Conservation (phyloP, 768 basidiomycete species). For the Naganishia vaughanmartiniae region DNA sequence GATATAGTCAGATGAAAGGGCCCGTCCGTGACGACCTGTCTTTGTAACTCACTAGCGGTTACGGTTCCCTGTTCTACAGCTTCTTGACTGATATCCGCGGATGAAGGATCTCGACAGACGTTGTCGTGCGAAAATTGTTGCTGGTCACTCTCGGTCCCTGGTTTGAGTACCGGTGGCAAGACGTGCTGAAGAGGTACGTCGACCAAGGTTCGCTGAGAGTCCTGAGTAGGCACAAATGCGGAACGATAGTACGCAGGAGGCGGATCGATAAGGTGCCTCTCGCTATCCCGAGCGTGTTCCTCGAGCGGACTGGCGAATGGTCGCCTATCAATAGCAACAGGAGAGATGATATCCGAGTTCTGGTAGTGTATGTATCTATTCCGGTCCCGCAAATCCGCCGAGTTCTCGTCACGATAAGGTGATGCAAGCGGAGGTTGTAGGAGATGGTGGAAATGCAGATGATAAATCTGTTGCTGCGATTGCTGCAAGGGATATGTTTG, state of each 20-base stretch:
- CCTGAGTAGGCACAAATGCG: not conserved
- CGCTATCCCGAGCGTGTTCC: not conserved
- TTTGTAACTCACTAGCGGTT: not conserved
- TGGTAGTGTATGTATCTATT: not conserved
- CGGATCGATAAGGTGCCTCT: not conserved
- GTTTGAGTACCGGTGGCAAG: not conserved
- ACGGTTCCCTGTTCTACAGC: not conserved
- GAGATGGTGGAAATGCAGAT: constrained; percentile 9
- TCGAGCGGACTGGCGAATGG: not conserved
- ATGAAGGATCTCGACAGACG: not conserved
- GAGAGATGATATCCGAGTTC: constrained; percentile 2
- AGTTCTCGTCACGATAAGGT: not conserved
- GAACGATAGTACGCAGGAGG: constrained; percentile 7
- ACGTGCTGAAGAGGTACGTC: not conserved
- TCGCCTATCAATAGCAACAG: constrained; percentile 1
- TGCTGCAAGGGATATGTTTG: not conserved
- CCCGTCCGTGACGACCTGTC: not conserved
- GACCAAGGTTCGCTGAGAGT: constrained; percentile 16
- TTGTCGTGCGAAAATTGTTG: not conserved
- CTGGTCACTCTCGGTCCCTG: not conserved
- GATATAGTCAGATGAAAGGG: not conserved
- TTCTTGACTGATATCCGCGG: not conserved
- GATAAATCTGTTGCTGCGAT: constrained; percentile 10
- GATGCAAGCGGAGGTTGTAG: not conserved
- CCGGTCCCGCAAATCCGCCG: not conserved